These are phyloP conservation scores for Neonectria punicea DNA, from an alignment of 2,329 filamentous ascomycete genomes.

Conservation along the genomic window DNA sequence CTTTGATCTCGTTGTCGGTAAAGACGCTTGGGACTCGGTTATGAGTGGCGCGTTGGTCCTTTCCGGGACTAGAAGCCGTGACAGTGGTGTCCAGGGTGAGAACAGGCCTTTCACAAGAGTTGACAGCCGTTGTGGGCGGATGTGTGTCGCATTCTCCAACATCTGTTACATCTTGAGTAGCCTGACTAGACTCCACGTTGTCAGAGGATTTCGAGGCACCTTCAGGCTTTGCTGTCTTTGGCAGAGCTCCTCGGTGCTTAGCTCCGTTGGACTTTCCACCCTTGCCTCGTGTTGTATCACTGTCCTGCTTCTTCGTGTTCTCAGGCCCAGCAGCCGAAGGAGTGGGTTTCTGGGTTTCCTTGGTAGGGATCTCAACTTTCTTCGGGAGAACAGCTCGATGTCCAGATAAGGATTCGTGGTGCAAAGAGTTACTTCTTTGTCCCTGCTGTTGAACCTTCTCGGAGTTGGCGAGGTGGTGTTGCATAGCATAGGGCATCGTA, in stretches of 20 bases:
- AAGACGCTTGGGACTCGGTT: slow-evolving; percentile 36
- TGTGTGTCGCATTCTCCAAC: background rate
- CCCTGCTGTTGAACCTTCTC: slow-evolving; percentile 12
- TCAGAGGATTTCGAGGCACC: background rate
- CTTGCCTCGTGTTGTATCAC: background rate
- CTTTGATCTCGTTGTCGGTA: slow-evolving; percentile 46
- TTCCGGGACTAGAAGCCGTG: background rate
- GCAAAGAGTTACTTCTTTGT: background rate
- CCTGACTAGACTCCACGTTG: background rate
- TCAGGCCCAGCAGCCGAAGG: background rate
- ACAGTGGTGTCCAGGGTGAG: background rate
- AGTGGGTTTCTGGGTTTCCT: background rate
- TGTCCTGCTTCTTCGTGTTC: background rate
- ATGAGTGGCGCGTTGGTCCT: slow-evolving; percentile 7
- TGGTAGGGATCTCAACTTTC: background rate
- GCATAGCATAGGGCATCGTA: background rate
- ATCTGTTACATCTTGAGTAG: background rate
- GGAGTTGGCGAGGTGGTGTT: slow-evolving; percentile 6
- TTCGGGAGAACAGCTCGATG: background rate
- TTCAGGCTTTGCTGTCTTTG: background rate
- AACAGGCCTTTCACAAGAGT: background rate
- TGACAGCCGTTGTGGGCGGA: background rate
- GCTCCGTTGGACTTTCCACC: background rate
- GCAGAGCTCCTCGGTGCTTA: background rate
- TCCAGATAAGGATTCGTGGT: background rate